Evolutionary conservation across 2,329 filamentous ascomycete genomes (phyloP).

Genomic region (Calonectria pteridis): DNA sequence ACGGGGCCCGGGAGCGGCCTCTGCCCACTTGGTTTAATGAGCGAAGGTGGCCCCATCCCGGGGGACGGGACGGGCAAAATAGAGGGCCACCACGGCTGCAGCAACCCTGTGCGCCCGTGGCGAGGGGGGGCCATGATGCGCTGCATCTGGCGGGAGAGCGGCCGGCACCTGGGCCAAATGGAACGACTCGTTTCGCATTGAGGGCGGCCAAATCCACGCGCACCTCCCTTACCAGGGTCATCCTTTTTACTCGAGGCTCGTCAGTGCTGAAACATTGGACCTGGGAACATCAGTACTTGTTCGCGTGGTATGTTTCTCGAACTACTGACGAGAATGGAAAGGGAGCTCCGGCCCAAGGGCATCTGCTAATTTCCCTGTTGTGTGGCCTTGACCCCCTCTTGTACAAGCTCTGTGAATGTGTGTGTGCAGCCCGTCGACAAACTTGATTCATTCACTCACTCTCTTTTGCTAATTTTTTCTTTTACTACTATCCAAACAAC

Average conservation of each 20-base stretch:
- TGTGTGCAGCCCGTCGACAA: neutral
- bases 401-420: neutral
- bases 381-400: neutral
- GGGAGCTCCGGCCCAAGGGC: conserved; percentile 16
- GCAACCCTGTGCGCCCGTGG: neutral
- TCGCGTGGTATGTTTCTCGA: conserved; percentile 29
- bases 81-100: neutral
- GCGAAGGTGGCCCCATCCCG: neutral
- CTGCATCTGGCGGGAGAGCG: neutral
- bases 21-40: conserved; percentile 44
- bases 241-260: conserved; percentile 4
- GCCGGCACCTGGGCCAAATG: neutral
- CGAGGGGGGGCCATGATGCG: neutral
- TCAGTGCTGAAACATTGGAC: conserved; percentile 40
- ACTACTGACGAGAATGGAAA: conserved; percentile 23
- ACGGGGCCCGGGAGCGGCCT: conserved; percentile 11
- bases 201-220: conserved; percentile 13
- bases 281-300: conserved; percentile 2
- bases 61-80: neutral
- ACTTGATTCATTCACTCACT: conserved; percentile 5
- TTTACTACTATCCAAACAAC: neutral
- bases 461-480: neutral
- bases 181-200: conserved; percentile 19
- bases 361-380: conserved; percentile 18
- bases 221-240: conserved; percentile 17